Base-by-base conservation (phyloP, 2,329 filamentous ascomycete genomes). In the Colletotrichum liaoningense region DNA sequence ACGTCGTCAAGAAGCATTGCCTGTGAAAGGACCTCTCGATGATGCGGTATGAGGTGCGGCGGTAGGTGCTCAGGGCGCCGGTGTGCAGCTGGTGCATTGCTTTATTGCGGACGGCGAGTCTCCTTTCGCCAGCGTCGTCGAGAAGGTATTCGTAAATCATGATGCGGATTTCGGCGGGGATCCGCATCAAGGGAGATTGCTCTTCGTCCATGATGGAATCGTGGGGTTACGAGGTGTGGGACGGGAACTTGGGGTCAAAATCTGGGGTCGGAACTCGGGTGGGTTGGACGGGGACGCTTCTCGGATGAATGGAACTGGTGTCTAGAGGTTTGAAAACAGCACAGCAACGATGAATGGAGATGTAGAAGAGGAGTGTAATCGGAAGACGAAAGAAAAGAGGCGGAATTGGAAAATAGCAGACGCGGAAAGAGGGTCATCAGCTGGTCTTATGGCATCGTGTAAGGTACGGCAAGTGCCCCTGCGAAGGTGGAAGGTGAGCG, bases 1-100 rank as follows among this genome's bases (percentile, higher is more conserved):
- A 92, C 5, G 90, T 91, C 8, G 90, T 91, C 67, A 86, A 79
- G 74, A 80, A 84, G 69, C 83, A 84, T 69, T 83, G 82, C 16
- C 84, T 82, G 54, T 82, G 78, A 38, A 86, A 78, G 14, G 81
- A 80, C 7, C 80, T 79, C 63, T 84, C 83, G 52, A 87, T 76
- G 49, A 86, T 78, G 59, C 83, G 80, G 76, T 87, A 88, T 5
- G 77, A 76, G n/a, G 79, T 81, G 22, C 85, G 82, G 14, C 75
- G 74, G 35, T 76, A 62, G 1, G 58, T 69, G 49, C 62, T 65
- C 16, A 54, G 28, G 1, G 49, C 55, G 12, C 75, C 73, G 42
- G 28, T 14, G 5, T 57, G 57, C 22, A 54, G 60, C 70, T 69
- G 69, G 11, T 79, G 73, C 42, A 77, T 78, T 9, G 79, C 79